Base-by-base conservation (phyloP, 176 grass and related monocot species). In the Saccharum spontaneum region DNA sequence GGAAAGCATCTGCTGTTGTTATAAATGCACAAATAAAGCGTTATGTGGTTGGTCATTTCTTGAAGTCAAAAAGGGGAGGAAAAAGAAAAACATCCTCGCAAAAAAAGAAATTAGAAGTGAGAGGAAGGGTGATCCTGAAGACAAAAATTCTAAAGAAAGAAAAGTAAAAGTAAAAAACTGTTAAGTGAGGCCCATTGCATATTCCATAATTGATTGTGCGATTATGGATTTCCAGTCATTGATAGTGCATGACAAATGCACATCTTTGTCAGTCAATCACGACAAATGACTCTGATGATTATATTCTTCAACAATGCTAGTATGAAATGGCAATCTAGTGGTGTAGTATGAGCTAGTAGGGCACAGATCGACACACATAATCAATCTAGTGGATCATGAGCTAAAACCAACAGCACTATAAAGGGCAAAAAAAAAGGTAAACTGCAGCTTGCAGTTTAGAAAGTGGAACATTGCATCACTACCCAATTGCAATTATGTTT, bases 381-480 rank as follows among this genome's bases (percentile, higher is more conserved):
- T 39, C 60, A 75, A 46, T 44, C 22, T 46, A 80, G 54, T 78
- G 80, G 40, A 72, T 83, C 46, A 33, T 67, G 60, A 69, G 60
- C 46, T 80, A 84, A 88, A 79, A 64, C 81, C 12, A 84, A 45
- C 18, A 3, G 36, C 67, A 28, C 26, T 46, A 9, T 67, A 33
- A 39, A 43, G 73, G 46, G 45, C 6, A 31, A 17, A 14, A n/a
- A 52, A 78, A 61, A 52, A 52, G 0, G 2, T n/a, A 14, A 60
- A 10, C 22, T 10, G 20, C 55, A 23, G 22, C 9, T 18, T 31
- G 3, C 39, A 17, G 50, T 67, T 69, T 65, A 73, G 57, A 22
- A 59, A 84, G 71, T 83, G 81, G 61, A 44, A 83, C 30, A 79
- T 57, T 34, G 70, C 76, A 60, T 75, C 82, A 89, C 30, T 10